Percentiles rank a stretch among this genome's conserved stretches.
Conservation (phyloP, 225 moss, liverwort and hornwort genomes). For the Pseudisothecium myosuroides region DNA sequence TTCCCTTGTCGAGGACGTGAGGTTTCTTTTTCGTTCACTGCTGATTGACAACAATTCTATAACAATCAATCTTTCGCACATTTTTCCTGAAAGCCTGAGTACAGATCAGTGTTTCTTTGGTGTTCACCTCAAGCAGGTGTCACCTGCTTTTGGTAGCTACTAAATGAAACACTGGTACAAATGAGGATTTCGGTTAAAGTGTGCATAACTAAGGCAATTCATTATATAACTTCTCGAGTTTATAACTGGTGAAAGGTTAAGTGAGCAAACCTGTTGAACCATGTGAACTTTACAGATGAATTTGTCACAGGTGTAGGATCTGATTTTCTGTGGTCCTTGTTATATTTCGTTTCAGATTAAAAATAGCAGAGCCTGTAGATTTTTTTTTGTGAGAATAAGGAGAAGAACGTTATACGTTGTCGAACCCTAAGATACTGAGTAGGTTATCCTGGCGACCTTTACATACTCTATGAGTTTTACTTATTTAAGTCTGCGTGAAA, state of each 20-base stretch:
- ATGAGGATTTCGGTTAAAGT: not conserved
- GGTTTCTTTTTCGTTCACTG: not conserved
- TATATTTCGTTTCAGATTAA: not conserved
- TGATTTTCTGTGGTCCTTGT: not conserved
- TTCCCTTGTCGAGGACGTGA: not conserved
- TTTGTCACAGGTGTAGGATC: not conserved
- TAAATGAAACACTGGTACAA: not conserved
- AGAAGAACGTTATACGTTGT: not conserved
- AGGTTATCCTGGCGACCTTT: not conserved
- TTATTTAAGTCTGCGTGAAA: not conserved
- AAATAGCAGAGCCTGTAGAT: not conserved
- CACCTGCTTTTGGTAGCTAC: not conserved
- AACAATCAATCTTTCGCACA: not conserved
- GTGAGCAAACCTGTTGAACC: not conserved
- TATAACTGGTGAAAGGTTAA: not conserved
- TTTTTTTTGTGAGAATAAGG: not conserved
- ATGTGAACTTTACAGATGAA: not conserved
- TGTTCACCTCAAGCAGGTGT: not conserved
- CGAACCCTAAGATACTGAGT: not conserved
- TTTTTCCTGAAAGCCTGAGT: not conserved
- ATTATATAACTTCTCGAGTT: not conserved
- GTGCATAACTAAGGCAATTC: not conserved
- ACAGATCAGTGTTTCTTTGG: not conserved
- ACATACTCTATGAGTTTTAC: not conserved
- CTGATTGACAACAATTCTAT: not conserved